Evolutionary conservation across 345 rosid genomes (phyloP), one percentile per base, ranked within the genome.

Genomic region (Bruguiera sexangula): DNA sequence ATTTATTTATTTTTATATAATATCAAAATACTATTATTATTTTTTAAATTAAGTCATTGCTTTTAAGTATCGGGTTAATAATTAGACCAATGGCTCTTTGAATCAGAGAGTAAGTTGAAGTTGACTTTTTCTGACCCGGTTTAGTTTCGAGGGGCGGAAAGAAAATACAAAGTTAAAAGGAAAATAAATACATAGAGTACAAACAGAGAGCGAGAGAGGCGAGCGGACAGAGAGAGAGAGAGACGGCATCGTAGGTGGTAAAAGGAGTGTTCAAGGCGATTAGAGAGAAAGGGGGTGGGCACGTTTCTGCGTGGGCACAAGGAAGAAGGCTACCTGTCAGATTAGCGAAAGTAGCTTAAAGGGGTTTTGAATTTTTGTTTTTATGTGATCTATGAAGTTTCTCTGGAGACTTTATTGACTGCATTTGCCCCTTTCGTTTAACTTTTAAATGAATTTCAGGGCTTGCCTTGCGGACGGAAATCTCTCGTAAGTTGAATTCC

Each of bases 211-310:
- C 37, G 66, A 46, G 27, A 61, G 37, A 64, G 69, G 24, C 24
- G 27, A 48, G 24, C 29, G 29, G 29, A 27, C 2, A 27, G 29
- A 31, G 34, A 27, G 29, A 27, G 29, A 31, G 34, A 69, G 82
- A 72, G 77, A 95, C 92, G 99, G 98, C 94, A 60, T 74, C 84
- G 72, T 79, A 81, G 69, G 88, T 85, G 84, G 79, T 89, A 83
- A 88, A 86, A 75, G 88, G 84, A 70, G 91, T 77, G 30, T 30
- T 85, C 80, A 83, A 77, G 80, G 52, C 91, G 76, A 83, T 92
- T 79, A 83, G 72, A 63, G 96, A 88, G 79, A 88, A 75, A 79
- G 99, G 98, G 98, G 13, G 46, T 92, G 53, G 87, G 90, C 52
- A 66, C 73, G 74, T 89, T 95, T 76, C 24, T 92, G 15, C 71